Base-by-base conservation (phyloP, 2,329 filamentous ascomycete genomes). In the Curvularia verruculosa region DNA sequence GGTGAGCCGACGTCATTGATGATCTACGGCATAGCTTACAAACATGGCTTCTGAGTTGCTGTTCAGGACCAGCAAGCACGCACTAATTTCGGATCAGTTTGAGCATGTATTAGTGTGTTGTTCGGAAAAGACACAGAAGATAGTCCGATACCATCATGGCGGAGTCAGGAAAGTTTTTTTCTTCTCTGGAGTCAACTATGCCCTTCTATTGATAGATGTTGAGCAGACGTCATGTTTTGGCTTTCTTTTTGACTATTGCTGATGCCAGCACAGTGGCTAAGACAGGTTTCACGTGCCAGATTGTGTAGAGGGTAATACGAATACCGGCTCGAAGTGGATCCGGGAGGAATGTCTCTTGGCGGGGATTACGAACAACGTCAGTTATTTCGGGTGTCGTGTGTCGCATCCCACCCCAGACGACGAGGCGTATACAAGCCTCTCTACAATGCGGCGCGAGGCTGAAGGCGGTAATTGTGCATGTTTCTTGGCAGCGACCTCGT, bases 401-500 rank as follows among this genome's bases (percentile, higher is more conserved):
- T 7, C 12, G 21, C 40, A 24, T 24, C 39, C 24, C 39, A 41
- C 39, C 39, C 21, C 21, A 28, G 41, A 26, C 24, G 15, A 37
- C 26, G 12, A 26, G 31, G 28, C 36, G 12, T 28, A 31, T 19
- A 21, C 39, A 47, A 18, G 48, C 31, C 21, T 31, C 24, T 37
- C 51, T 34, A 21, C 19, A n/a, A 54, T 45, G 52, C 12, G 41
- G 19, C 13, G 34, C 40, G n/a, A 40, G 44, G 36, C 19, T 46
- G 28, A 37, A 39, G 28, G 28, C 19, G 13, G 34, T 31, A 5
- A 31, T 54, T 24, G 23, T 4, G 53, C 15, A 36, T 36, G 7
- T 36, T 36, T 5, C 44, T 47, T 40, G 23, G 34, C 49, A 29
- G 19, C 36, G 15, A 40, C 26, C 55, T 53, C 40, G 55, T 54